Evolutionary conservation across 1,139 yeast genomes (phyloP).

Genomic region (Yamadazyma atmosphaerica): DNA sequence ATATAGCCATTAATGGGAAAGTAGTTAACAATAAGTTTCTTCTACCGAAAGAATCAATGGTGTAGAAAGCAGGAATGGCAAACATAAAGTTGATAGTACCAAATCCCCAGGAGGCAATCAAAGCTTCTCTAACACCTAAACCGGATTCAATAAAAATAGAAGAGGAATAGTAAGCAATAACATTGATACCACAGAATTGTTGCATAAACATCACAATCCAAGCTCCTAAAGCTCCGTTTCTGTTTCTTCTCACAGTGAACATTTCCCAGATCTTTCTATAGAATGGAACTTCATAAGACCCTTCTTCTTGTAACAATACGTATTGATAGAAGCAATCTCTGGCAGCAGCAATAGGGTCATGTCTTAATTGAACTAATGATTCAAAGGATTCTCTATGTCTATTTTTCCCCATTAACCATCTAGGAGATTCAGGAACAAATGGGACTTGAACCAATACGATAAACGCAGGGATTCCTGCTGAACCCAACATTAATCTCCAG

Average conservation of each 20-base stretch:
- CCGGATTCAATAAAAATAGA: conserved; percentile 72
- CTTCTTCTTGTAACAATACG: conserved; percentile 66
- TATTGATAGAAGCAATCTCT: conserved; percentile 75
- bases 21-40: conserved; percentile 67
- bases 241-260: conserved; percentile 67
- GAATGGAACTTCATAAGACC: conserved; percentile 26
- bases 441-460: conserved; percentile 66
- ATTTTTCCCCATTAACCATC: conserved; percentile 75
- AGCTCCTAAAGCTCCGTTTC: conserved; percentile 81
- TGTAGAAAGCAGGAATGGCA: conserved; percentile 82
- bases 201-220: conserved; percentile 89
- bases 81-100: conserved; percentile 80
- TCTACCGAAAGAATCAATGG: conserved; percentile 81
- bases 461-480: conserved; percentile 74
- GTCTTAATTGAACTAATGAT: conserved; percentile 51
- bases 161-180: conserved; percentile 80
- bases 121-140: conserved; percentile 59
- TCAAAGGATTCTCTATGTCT: conserved; percentile 59
- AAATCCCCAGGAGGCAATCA: conserved; percentile 84
- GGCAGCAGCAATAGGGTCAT: conserved; percentile 62
- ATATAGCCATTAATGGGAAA: conserved; percentile 72
- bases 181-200: conserved; percentile 91
- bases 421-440: conserved; percentile 75
- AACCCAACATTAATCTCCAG: conserved; percentile 83
- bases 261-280: conserved; percentile 1